phyloP scores from a whole-genome alignment of 2,329 filamentous ascomycete species.

The Penicillium brevicompactum region DNA sequence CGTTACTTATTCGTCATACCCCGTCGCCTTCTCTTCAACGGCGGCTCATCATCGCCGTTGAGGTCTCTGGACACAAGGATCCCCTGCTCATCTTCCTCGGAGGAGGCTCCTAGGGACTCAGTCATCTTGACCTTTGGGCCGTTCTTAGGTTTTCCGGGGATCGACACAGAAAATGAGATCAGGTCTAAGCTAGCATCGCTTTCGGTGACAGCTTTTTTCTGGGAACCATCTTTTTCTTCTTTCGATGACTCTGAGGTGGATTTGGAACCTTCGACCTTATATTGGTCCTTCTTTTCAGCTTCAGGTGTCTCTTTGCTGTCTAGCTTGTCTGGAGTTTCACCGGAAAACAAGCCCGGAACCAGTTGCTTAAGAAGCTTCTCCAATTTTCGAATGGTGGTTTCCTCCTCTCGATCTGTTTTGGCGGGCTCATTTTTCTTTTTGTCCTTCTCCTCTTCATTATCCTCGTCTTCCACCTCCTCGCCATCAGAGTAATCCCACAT shows the following conservation, averaged over 20 bases:
- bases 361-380: slow-evolving; percentile 16
- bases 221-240: slow-evolving; percentile 2
- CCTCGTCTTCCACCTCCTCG: slow-evolving; percentile 46
- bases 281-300: slow-evolving; percentile 3
- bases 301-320: not conserved
- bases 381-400: not conserved
- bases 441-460: not conserved
- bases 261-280: slow-evolving; percentile 7
- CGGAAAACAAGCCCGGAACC: slow-evolving; percentile 32
- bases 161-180: slow-evolving; percentile 36
- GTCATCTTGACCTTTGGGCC: not conserved
- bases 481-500: slow-evolving; percentile 84
- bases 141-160: slow-evolving; percentile 24
- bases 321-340: slow-evolving; percentile 15
- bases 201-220: slow-evolving; percentile 16
- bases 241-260: slow-evolving; percentile 38
- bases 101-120: not conserved
- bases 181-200: slow-evolving; percentile 24
- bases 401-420: slow-evolving; percentile 10
- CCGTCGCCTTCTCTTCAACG: slow-evolving; percentile 37
- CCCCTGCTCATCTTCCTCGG: slow-evolving; percentile 16
- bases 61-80: slow-evolving; percentile 21
- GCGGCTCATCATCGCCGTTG: slow-evolving; percentile 32
- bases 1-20: slow-evolving; percentile 23
- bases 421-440: not conserved